These are phyloP conservation scores for Ganoderma sinense DNA, from an alignment of 1,284 basidiomycete species.

Conservation along the genomic window DNA sequence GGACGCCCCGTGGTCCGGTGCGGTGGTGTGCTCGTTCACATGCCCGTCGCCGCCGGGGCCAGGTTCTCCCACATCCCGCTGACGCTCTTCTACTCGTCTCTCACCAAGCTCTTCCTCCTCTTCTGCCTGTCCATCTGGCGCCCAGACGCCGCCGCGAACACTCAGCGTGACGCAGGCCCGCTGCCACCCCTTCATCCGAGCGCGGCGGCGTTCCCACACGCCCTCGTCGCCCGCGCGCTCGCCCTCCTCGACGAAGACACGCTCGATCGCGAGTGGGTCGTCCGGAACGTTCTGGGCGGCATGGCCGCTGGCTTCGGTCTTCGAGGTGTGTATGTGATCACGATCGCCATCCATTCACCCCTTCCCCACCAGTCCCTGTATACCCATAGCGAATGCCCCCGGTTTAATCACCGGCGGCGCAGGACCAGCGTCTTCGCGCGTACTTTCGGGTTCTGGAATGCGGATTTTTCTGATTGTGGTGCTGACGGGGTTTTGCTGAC, in stretches of 20 bases:
- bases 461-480: slow-evolving; percentile 1
- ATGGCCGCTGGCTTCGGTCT: slow-evolving; percentile 82
- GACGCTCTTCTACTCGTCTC: slow-evolving; percentile 85
- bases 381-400: not conserved
- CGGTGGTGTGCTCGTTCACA: not conserved
- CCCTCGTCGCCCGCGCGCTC: slow-evolving; percentile 48
- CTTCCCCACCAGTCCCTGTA: slow-evolving; percentile 31
- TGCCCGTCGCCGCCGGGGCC: slow-evolving; percentile 5
- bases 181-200: slow-evolving; percentile 31
- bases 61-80: slow-evolving; percentile 82
- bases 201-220: slow-evolving; percentile 36
- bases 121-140: slow-evolving; percentile 87
- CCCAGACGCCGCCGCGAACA: slow-evolving; percentile 45
- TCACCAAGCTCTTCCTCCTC: slow-evolving; percentile 87
- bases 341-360: slow-evolving; percentile 8
- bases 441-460: not conserved
- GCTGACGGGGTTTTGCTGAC: not conserved
- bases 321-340: slow-evolving; percentile 54
- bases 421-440: not conserved
- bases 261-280: slow-evolving; percentile 85
- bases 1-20: not conserved
- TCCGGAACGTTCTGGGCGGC: slow-evolving; percentile 85
- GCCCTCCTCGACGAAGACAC: slow-evolving; percentile 69
- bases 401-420: slow-evolving; percentile 2
- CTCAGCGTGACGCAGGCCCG: slow-evolving; percentile 1